phyloP scores from a whole-genome alignment of 2,329 filamentous ascomycete species.

The Aspergillus sp. region DNA sequence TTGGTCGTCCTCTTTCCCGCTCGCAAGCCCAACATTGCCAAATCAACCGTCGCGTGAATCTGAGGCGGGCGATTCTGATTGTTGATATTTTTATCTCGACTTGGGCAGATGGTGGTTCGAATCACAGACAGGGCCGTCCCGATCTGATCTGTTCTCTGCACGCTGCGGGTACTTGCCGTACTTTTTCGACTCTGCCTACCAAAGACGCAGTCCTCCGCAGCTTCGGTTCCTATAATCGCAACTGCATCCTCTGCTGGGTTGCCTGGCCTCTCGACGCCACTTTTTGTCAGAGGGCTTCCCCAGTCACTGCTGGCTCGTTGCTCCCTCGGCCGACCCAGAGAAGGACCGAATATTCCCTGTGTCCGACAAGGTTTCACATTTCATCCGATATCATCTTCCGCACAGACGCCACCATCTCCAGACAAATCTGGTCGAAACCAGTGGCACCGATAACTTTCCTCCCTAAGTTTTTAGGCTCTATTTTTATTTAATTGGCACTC shows the following conservation, averaged over 20 bases:
- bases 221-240: constrained; percentile 16
- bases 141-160: constrained; percentile 31
- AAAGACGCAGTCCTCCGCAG: constrained; percentile 10
- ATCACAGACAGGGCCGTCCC: constrained; percentile 20
- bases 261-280: constrained; percentile 20
- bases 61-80: constrained; percentile 13
- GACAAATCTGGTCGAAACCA: constrained; percentile 18
- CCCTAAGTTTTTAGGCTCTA: background rate
- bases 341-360: constrained; percentile 13
- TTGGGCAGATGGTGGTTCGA: constrained; percentile 21
- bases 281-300: constrained; percentile 10
- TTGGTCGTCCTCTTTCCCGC: constrained; percentile 24
- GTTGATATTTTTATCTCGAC: constrained; percentile 16
- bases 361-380: constrained; percentile 19
- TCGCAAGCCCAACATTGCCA: constrained; percentile 21
- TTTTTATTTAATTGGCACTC: constrained; percentile 10
- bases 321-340: constrained; percentile 15
- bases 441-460: constrained; percentile 15
- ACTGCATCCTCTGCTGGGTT: constrained; percentile 19
- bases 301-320: constrained; percentile 8
- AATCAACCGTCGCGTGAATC: constrained; percentile 16
- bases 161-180: constrained; percentile 22
- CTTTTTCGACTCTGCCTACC: constrained; percentile 13
- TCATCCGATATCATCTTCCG: constrained; percentile 19
- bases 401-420: constrained; percentile 22